Percentiles rank a stretch among this genome's conserved stretches.
phyloP scores from a whole-genome alignment of 106 monocot genomes.

The Cymbidium sinense region DNA sequence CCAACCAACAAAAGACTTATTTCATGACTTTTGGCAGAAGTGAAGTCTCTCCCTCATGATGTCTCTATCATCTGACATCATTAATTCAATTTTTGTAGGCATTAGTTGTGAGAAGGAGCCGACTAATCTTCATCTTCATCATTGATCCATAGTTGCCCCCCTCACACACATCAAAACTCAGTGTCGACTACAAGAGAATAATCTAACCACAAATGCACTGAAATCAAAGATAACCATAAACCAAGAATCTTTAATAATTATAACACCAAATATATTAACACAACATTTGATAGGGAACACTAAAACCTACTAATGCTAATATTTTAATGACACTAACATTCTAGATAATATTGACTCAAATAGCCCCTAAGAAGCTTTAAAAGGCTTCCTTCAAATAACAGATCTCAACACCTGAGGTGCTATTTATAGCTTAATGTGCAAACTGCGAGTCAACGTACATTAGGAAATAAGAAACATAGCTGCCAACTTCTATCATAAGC shows the following conservation, averaged over 20 bases:
- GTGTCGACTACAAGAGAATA: neutral
- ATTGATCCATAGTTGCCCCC: neutral
- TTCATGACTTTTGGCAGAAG: no score
- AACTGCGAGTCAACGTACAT: neutral
- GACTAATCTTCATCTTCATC: neutral
- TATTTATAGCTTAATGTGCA: neutral
- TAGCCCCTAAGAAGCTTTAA: neutral
- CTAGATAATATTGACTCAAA: neutral
- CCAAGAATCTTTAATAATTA: neutral
- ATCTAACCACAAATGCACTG: neutral
- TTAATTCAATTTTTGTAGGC: neutral
- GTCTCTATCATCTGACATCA: no score
- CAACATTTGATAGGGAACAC: neutral
- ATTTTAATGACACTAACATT: neutral
- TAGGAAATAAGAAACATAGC: neutral
- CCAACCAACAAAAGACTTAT: no score
- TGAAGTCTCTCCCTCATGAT: no score
- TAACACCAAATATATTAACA: neutral
- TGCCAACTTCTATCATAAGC: neutral
- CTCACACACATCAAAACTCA: neutral
- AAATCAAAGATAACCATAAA: neutral
- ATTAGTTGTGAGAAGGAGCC: neutral
- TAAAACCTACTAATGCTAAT: neutral
- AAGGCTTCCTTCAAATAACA: neutral
- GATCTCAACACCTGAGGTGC: neutral